Percentiles rank a stretch among this genome's conserved stretches.
Conservation (phyloP, 164 flowering plant species). For the Nelumbo lutea region DNA sequence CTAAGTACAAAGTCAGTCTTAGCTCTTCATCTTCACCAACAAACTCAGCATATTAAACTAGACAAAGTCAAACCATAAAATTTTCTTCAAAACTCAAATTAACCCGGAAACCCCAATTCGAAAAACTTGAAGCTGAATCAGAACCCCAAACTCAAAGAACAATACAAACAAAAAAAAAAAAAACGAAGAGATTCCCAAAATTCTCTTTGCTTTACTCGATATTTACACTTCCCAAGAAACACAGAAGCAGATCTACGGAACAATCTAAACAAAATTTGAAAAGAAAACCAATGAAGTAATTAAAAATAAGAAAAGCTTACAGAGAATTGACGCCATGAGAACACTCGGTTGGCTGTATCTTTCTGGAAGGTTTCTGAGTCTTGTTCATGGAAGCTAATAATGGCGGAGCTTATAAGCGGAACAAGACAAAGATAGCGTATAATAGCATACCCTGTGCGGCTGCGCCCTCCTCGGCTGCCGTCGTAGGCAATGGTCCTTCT, state of each 20-base stretch:
- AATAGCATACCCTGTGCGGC: slow-evolving; percentile 2
- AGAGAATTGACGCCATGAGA: slow-evolving; percentile 1
- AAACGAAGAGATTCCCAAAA: background rate
- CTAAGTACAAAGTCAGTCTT: slow-evolving; percentile 10
- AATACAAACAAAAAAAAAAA: background rate
- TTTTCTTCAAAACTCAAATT: background rate
- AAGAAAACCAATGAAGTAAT: background rate
- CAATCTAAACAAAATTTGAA: background rate
- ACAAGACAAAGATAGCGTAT: slow-evolving; percentile 9
- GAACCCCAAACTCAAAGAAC: background rate
- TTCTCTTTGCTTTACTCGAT: background rate
- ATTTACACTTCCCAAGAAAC: background rate
- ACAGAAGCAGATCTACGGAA: background rate
- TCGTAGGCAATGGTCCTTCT: no score
- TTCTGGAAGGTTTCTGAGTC: background rate
- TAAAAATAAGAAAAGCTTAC: background rate
- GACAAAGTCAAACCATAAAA: background rate
- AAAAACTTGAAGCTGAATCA: background rate
- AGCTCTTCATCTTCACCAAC: background rate
- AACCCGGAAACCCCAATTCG: background rate
- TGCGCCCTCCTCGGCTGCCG: no score
- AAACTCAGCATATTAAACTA: slow-evolving; percentile 5
- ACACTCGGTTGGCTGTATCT: background rate
- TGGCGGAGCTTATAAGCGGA: background rate
- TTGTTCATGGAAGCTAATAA: background rate